Conservation (phyloP, 441 rosid species). For the Syzygium syzygioides region DNA sequence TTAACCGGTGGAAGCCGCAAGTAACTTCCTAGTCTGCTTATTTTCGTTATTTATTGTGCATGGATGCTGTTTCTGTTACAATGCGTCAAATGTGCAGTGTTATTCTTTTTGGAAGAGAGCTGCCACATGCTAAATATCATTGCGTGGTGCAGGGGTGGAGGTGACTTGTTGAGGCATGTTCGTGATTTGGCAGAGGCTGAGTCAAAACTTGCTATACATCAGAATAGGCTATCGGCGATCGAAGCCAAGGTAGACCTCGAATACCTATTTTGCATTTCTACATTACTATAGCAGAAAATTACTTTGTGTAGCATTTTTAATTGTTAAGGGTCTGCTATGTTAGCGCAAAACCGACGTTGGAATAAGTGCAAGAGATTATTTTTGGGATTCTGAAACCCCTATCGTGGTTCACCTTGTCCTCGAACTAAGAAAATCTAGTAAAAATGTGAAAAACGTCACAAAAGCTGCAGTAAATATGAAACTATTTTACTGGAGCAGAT, state of each 20-base stretch:
- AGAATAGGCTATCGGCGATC: slow-evolving; percentile 58
- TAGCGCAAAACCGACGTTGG: neutral
- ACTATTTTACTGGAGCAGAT: neutral
- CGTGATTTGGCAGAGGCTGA: slow-evolving; percentile 85
- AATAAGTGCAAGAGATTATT: neutral
- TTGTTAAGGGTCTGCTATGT: neutral
- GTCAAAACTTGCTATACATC: slow-evolving; percentile 56
- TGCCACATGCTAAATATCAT: neutral
- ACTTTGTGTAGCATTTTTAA: neutral
- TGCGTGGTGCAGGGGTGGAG: slow-evolving; percentile 60
- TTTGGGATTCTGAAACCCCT: neutral
- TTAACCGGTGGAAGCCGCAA: slow-evolving; percentile 98
- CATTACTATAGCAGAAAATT: neutral
- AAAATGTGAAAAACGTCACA: neutral
- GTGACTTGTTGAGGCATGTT: slow-evolving; percentile 81
- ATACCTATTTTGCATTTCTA: neutral
- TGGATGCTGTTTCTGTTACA: neutral
- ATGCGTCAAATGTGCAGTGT: neutral
- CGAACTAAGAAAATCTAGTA: neutral
- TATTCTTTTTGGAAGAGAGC: neutral
- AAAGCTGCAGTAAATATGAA: neutral
- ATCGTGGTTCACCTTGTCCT: neutral
- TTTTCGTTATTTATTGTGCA: neutral
- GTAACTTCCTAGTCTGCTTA: slow-evolving; percentile 21
- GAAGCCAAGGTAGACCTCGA: slow-evolving; percentile 58